A percentile compares a stretch with the other conserved stretches of the same genome.
phyloP scores from a whole-genome alignment of 129 eudicot species.

The Flaveria trinervia region DNA sequence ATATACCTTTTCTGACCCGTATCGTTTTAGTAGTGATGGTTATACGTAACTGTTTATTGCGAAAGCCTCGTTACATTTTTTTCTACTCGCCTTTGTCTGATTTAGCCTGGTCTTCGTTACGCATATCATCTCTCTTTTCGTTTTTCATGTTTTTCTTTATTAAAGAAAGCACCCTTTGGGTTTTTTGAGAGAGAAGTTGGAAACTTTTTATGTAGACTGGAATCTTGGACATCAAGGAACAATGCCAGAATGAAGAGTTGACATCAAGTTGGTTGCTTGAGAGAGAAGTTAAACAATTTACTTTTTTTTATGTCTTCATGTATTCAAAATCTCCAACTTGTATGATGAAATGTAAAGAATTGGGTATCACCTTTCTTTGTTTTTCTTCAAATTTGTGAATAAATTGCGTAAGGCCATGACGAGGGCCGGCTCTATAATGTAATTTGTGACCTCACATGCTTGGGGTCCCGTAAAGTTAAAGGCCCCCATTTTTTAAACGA shows the following conservation, averaged over 20 bases:
- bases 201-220: not conserved
- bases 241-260: slow-evolving; percentile 12
- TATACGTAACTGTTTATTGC: not conserved
- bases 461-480: no score
- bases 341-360: not conserved
- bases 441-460: no score
- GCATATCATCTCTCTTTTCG: not conserved
- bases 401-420: not conserved
- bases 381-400: slow-evolving; percentile 9
- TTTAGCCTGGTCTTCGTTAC: not conserved
- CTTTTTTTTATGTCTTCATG: slow-evolving; percentile 1
- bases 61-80: not conserved
- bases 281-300: not conserved
- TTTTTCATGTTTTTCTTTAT: not conserved
- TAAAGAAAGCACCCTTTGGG: slow-evolving; percentile 8
- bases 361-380: not conserved
- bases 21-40: not conserved
- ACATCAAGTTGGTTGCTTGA: slow-evolving; percentile 12
- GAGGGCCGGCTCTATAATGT: no score
- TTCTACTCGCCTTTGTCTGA: not conserved
- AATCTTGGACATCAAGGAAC: slow-evolving; percentile 23
- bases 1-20: not conserved
- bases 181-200: slow-evolving; percentile 25
- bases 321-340: slow-evolving; percentile 10
- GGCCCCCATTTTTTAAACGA: no score